phyloP scores from a whole-genome alignment of 192 early-diverging fungal species.

The Backusella mclennaniae region DNA sequence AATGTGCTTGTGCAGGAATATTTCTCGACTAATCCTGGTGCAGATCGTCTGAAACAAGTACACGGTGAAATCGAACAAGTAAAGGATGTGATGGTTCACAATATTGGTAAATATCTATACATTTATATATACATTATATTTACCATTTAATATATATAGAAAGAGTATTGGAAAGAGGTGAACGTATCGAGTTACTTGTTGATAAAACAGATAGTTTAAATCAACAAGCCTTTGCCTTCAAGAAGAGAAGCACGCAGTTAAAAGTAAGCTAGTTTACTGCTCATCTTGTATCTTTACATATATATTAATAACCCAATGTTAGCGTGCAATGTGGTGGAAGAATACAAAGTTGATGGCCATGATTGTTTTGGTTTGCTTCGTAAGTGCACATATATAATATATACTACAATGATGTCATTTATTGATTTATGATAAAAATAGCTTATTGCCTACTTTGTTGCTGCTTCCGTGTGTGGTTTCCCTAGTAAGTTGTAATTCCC shows the following conservation, averaged over 20 bases:
- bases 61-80: constrained; percentile 92
- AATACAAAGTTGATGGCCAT: constrained; percentile 82
- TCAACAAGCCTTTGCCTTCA: constrained; percentile 88
- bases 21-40: constrained; percentile 66
- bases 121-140: too few relatives aligned
- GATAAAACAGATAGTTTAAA: constrained; percentile 89
- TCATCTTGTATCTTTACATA: background rate
- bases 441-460: constrained; percentile 74
- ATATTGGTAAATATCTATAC: constrained; percentile 62
- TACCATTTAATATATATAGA: constrained; percentile 44
- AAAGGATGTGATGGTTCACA: constrained; percentile 93
- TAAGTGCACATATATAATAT: constrained; percentile 29
- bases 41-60: constrained; percentile 77
- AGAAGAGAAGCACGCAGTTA: constrained; percentile 80
- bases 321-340: constrained; percentile 93
- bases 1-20: constrained; percentile 50
- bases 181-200: constrained; percentile 84
- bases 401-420: background rate
- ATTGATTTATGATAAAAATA: constrained; percentile 26
- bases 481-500: constrained; percentile 45
- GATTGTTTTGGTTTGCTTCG: constrained; percentile 55
- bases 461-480: constrained; percentile 79
- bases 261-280: constrained; percentile 42
- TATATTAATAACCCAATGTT: background rate
- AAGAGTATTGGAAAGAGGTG: constrained; percentile 83